These are phyloP conservation scores for Cyberlindnera galapagoensis DNA, from an alignment of 805 yeast genomes.

Conservation along the genomic window DNA sequence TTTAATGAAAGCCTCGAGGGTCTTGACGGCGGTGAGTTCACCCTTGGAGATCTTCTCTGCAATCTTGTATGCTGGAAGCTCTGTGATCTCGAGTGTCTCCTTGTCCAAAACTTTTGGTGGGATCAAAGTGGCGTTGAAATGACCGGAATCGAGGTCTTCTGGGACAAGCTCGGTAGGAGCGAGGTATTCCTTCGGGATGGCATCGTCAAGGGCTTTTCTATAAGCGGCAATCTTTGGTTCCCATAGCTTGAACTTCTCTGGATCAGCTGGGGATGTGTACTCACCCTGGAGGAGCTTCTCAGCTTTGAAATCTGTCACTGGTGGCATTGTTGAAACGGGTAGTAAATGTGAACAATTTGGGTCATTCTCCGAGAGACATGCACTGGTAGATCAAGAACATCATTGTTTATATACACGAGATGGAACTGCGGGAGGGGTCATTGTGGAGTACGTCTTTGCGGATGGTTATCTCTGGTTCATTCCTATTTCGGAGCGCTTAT, in stretches of 20 bases:
- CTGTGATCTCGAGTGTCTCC: constrained; percentile 18
- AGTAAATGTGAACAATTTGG: too few relatives aligned
- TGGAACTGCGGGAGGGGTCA: too few relatives aligned
- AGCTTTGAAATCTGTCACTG: too few relatives aligned
- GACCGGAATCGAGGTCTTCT: constrained; percentile 14
- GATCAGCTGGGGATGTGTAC: too few relatives aligned
- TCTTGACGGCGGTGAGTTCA: constrained; percentile 18
- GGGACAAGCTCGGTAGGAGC: constrained; percentile 19
- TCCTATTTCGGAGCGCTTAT: too few relatives aligned
- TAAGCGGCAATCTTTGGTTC: constrained; percentile 22
- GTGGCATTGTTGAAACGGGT: too few relatives aligned
- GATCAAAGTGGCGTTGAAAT: constrained; percentile 19
- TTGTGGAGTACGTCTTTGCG: too few relatives aligned
- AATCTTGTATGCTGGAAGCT: constrained; percentile 16
- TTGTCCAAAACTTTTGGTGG: constrained; percentile 17
- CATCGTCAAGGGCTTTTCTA: constrained; percentile 13
- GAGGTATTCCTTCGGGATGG: constrained; percentile 20
- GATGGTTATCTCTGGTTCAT: too few relatives aligned
- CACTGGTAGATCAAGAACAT: too few relatives aligned
- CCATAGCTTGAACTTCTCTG: constrained; percentile 16
- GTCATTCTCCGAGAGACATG: too few relatives aligned
- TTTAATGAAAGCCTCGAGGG: constrained; percentile 25
- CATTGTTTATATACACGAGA: too few relatives aligned
- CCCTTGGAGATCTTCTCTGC: constrained; percentile 12
- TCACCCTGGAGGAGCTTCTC: too few relatives aligned